A percentile compares a stretch with the other conserved stretches of the same genome.
phyloP scores from a whole-genome alignment of 2,329 filamentous ascomycete species.

The Fusarium euwallaceae region DNA sequence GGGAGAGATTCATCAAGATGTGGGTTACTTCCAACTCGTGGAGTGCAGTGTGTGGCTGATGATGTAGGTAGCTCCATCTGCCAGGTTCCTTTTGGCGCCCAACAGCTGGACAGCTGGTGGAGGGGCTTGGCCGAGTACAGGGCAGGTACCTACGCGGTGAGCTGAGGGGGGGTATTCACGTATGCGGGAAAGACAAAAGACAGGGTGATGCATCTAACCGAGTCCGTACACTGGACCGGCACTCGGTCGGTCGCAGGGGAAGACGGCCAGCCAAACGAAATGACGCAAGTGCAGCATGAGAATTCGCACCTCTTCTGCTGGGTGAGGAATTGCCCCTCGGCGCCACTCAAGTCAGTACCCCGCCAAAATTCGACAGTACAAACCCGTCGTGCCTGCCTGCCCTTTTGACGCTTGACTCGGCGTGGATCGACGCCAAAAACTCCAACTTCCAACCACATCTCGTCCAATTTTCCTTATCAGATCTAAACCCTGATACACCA shows the following conservation, averaged over 20 bases:
- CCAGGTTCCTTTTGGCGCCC: constrained; percentile 5
- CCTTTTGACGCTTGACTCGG: constrained; percentile 28
- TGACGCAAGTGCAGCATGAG: constrained; percentile 43
- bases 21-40: constrained; percentile 17
- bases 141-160: background rate
- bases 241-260: constrained; percentile 7
- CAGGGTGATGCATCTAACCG: background rate
- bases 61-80: constrained; percentile 43
- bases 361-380: constrained; percentile 40
- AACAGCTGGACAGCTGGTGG: background rate
- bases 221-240: background rate
- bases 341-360: constrained; percentile 33
- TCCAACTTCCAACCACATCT: constrained; percentile 24
- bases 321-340: constrained; percentile 36
- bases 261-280: constrained; percentile 35
- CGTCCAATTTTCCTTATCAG: constrained; percentile 33
- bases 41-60: constrained; percentile 45
- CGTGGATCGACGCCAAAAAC: constrained; percentile 26
- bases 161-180: background rate
- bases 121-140: constrained; percentile 3
- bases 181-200: background rate
- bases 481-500: constrained; percentile 26
- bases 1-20: constrained; percentile 2
- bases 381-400: background rate
- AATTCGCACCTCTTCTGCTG: constrained; percentile 21